These are phyloP conservation scores for Imleria badia DNA, from an alignment of 768 basidiomycete species.

Conservation along the genomic window DNA sequence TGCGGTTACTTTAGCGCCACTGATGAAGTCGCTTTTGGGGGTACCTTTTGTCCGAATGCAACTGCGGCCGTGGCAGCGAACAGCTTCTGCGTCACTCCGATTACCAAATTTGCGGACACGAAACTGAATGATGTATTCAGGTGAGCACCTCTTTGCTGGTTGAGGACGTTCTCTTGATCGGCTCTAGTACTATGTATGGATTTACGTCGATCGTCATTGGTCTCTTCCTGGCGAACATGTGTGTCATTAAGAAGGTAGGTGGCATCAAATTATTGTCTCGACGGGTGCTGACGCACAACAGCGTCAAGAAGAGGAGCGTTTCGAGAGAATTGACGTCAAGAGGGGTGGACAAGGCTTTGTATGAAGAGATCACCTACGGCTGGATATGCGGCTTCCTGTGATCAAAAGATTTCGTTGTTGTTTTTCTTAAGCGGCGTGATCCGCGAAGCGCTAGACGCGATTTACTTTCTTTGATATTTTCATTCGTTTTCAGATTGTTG, in stretches of 20 bases:
- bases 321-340: slow-evolving; percentile 88
- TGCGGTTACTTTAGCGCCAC: slow-evolving; percentile 83
- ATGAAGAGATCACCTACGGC: slow-evolving; percentile 34
- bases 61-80: slow-evolving; percentile 34
- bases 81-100: slow-evolving; percentile 71
- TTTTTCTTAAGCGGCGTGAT: not conserved
- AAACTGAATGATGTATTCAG: slow-evolving; percentile 84
- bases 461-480: not conserved
- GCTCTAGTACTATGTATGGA: slow-evolving; percentile 64
- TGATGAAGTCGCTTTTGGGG: slow-evolving; percentile 58
- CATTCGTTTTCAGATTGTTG: not conserved
- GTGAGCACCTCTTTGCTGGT: slow-evolving; percentile 38
- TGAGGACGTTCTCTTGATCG: not conserved
- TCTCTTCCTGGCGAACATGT: slow-evolving; percentile 77
- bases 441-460: slow-evolving; percentile 1
- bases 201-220: slow-evolving; percentile 78
- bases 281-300: slow-evolving; percentile 31
- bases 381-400: not conserved
- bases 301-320: slow-evolving; percentile 80
- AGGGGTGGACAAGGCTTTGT: slow-evolving; percentile 87
- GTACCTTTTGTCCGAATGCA: slow-evolving; percentile 54
- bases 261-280: not conserved
- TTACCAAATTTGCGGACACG: slow-evolving; percentile 65
- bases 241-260: slow-evolving; percentile 76
- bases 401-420: not conserved